Base-by-base conservation (phyloP, 2,329 filamentous ascomycete genomes). In the Chaetothyriales sp. region DNA sequence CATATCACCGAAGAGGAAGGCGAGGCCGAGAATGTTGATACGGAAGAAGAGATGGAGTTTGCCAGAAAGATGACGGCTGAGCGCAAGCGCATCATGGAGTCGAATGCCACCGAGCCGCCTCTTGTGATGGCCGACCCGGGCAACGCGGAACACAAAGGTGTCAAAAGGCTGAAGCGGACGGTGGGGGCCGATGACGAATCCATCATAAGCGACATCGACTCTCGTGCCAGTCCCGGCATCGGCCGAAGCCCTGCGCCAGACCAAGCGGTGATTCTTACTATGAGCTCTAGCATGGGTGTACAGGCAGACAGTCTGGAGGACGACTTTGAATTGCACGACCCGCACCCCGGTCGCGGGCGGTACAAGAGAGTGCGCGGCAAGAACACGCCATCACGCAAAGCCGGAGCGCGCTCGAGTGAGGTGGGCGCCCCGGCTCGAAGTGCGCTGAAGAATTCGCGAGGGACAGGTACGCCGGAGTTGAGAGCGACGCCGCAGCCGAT, bases 21-120 rank as follows among this genome's bases (percentile, higher is more conserved):
- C n/a, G 69, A 71, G 49, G 66, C 67, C 22, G 73, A 76, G 60
- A 76, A 76, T 56, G 65, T 71, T 46, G 73, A 76, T 56, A 73
- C 73, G 1, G 64, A 65, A 8, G 70, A 72, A 37, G 73, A 76
- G 58, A 64, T 71, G 52, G 67, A 66, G 29, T 76, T 71, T 61
- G 73, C 72, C 29, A 71, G 73, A 54, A 64, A 67, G 47, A 76
- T 74, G 60, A 67, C 69, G 51, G 59, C 69, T 48, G 73, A 75
- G 58, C 66, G 73, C 46, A 73, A 73, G 57, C 64, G 73, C 49
- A 72, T 75, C 28, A 60, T 74, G 53, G 69, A 73, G 55, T 52
- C 58, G 44, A 51, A 58, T 19, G 58, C 58, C 7, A 71, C 72
- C 53, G 72, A 75, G 45, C 58, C 57, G 4, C 52, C 56, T 6